Percentiles rank a stretch among this genome's conserved stretches.
Conservation (phyloP, 2,329 filamentous ascomycete species). For the Microdochium trichocladiopsis region DNA sequence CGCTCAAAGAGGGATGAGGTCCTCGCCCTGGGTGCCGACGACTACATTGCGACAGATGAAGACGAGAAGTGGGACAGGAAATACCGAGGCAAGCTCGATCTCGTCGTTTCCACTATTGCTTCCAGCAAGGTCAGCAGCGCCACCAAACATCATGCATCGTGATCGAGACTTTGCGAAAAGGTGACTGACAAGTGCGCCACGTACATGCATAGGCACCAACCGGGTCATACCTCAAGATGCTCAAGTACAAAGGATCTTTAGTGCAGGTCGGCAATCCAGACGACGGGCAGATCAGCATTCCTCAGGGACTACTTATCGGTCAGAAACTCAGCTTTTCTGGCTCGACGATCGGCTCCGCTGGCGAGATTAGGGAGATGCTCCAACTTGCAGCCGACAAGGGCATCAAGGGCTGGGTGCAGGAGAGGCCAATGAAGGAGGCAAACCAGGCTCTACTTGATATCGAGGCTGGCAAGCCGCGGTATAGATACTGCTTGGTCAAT, state of each 20-base stretch:
- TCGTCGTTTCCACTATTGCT: conserved; percentile 48
- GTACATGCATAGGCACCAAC: conserved; percentile 39
- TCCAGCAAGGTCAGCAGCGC: conserved; percentile 22
- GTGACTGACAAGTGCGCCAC: too few relatives aligned
- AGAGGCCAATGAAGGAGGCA: conserved; percentile 33
- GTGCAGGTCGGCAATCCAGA: conserved; percentile 62
- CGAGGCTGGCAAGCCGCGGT: conserved; percentile 4
- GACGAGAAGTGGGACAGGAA: conserved; percentile 43
- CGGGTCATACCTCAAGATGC: conserved; percentile 46
- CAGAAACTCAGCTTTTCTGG: conserved; percentile 41
- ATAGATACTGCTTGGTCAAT: conserved; percentile 5
- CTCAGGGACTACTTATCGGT: conserved; percentile 20
- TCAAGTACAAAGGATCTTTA: conserved; percentile 50
- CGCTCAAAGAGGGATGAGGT: conserved; percentile 41
- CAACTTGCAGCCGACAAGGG: conserved; percentile 37
- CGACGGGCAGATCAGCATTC: conserved; percentile 17
- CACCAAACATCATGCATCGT: too few relatives aligned
- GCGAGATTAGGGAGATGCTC: conserved; percentile 43
- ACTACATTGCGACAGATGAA: conserved; percentile 27
- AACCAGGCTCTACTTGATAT: conserved; percentile 22
- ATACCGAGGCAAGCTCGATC: conserved; percentile 37
- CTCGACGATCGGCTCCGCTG: conserved; percentile 30
- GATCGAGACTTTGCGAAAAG: neutral
- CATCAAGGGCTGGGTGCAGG: conserved; percentile 41
- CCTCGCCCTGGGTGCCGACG: conserved; percentile 39